Evolutionary conservation across 163 green algal species (phyloP).

Genomic region (Trebouxia gelatinosa): DNA sequence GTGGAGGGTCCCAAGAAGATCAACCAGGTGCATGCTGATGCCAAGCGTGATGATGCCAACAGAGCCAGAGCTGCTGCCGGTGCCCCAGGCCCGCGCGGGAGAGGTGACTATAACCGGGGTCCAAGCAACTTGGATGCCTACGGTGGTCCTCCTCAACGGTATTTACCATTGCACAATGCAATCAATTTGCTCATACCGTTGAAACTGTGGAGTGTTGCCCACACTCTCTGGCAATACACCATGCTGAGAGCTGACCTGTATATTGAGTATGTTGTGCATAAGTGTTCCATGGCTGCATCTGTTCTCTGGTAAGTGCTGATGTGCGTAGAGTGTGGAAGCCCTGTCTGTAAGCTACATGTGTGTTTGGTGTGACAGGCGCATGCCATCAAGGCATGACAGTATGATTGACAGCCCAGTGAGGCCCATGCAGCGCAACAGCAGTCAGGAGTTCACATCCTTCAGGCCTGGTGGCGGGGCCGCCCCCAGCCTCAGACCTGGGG

Average conservation of each 20-base stretch:
- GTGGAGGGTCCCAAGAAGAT: conserved; percentile 98
- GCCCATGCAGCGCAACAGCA: conserved; percentile 45
- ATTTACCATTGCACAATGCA: no score
- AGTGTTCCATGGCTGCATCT: background rate
- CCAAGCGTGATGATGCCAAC: conserved; percentile 32
- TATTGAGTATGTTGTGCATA: background rate
- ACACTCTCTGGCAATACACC: no score
- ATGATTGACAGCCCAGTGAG: conserved; percentile 56
- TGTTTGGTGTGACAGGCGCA: background rate
- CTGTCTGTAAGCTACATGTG: background rate
- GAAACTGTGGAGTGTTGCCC: no score
- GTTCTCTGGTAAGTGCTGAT: background rate
- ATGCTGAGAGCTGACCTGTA: background rate
- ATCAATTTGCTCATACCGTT: no score
- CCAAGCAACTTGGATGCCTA: conserved; percentile 1
- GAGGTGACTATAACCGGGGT: background rate
- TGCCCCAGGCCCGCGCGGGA: background rate
- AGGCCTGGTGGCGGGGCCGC: conserved; percentile 34
- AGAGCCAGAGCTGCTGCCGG: conserved; percentile 29
- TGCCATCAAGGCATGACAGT: conserved; percentile 28
- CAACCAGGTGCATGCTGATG: conserved; percentile 83
- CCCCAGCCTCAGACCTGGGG: conserved; percentile 18
- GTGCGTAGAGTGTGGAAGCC: background rate
- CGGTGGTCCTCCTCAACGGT: conserved; percentile 29
- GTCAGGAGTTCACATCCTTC: conserved; percentile 47